These are phyloP conservation scores for Citrus trifoliata DNA, from an alignment of 345 rosid species.

Conservation along the genomic window DNA sequence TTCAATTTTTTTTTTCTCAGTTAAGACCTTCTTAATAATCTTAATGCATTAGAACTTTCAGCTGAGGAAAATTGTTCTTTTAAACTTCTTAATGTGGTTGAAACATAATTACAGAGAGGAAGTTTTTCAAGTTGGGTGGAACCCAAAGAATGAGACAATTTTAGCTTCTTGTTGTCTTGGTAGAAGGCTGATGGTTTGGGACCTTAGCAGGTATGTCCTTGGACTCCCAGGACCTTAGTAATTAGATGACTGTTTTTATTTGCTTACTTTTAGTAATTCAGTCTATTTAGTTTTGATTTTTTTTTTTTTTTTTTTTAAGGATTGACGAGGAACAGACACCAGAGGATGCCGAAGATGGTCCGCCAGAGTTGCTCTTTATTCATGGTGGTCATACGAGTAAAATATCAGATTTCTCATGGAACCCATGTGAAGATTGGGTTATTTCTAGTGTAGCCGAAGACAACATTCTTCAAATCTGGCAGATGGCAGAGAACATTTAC, in stretches of 20 bases:
- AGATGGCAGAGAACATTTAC: constrained; percentile 98
- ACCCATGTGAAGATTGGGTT: constrained; percentile 99
- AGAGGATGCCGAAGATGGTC: constrained; percentile 99
- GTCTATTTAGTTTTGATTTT: background rate
- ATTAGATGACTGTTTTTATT: background rate
- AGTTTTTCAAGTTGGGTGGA: constrained; percentile 99
- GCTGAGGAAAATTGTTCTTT: background rate
- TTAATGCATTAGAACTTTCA: background rate
- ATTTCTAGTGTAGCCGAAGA: constrained; percentile 95
- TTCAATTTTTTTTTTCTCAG: background rate
- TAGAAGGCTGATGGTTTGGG: constrained; percentile 99
- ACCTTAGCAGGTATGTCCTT: constrained; percentile 85
- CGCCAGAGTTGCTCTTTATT: constrained; percentile 94
- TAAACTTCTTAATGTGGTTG: background rate
- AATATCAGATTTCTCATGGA: constrained; percentile 98
- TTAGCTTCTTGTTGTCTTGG: constrained; percentile 99
- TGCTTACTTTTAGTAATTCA: background rate
- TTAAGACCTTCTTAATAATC: background rate
- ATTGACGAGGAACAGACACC: constrained; percentile 71
- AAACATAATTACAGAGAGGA: constrained; percentile 62
- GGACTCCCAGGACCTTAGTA: background rate
- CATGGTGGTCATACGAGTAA: constrained; percentile 99
- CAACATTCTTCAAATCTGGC: constrained; percentile 99
- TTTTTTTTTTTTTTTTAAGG: constrained; percentile 24
- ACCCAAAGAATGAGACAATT: constrained; percentile 93